phyloP scores from a whole-genome alignment of 805 yeast genomes.

The Nakazawaea wyomingensis region DNA sequence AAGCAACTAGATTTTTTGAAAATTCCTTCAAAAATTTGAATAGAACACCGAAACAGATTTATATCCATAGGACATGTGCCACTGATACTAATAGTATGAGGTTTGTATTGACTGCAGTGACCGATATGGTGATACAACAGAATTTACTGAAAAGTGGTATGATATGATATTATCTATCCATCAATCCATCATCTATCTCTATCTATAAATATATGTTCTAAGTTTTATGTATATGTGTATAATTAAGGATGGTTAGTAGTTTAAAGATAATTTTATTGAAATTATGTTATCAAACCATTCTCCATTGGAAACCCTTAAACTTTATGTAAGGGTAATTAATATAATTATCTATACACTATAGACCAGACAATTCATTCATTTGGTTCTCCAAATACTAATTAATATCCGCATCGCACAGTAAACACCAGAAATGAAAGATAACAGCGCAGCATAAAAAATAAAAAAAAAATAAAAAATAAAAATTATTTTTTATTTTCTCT shows the following conservation, averaged over 20 bases:
- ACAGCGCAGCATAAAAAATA: no score
- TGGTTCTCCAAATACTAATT: no score
- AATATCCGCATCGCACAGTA: no score
- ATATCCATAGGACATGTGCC: slow-evolving; percentile 92
- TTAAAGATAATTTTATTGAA: background rate
- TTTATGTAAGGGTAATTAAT: no score
- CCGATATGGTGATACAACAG: slow-evolving; percentile 84
- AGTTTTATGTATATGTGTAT: no score
- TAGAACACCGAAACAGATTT: slow-evolving; percentile 64
- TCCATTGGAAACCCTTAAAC: no score
- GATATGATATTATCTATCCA: slow-evolving; percentile 30
- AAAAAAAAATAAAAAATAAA: no score
- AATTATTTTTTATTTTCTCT: no score
- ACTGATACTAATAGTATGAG: slow-evolving; percentile 87
- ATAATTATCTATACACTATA: no score
- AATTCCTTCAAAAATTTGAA: slow-evolving; percentile 59
- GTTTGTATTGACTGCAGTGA: slow-evolving; percentile 86
- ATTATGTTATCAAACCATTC: no score
- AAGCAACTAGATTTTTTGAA: slow-evolving; percentile 70
- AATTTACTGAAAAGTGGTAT: slow-evolving; percentile 77
- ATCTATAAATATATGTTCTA: background rate
- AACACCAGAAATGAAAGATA: no score
- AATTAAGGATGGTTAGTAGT: background rate
- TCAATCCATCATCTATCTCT: background rate
- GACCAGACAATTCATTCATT: no score